Conservation (phyloP, 1,284 basidiomycete genomes). For the Pyrrhoderma noxium region DNA sequence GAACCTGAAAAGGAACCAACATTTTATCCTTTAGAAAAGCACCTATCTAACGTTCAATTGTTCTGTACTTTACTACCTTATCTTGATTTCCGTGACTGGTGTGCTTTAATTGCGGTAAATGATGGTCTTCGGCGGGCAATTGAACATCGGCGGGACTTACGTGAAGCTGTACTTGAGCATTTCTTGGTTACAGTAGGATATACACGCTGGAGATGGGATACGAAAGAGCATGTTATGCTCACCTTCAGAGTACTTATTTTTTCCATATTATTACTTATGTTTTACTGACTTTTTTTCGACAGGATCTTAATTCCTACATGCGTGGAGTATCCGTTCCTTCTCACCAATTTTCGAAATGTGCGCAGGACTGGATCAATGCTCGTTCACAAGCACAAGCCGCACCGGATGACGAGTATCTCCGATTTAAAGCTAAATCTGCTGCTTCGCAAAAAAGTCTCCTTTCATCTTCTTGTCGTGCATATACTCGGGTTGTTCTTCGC, state of each 20-base stretch:
- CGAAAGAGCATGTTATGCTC: constrained; percentile 50
- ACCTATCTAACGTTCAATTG: constrained; percentile 43
- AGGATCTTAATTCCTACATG: constrained; percentile 76
- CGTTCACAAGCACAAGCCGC: constrained; percentile 18
- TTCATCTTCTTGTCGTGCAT: constrained; percentile 56
- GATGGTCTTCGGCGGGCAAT: constrained; percentile 44
- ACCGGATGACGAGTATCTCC: constrained; percentile 34
- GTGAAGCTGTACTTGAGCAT: constrained; percentile 58
- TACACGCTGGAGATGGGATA: constrained; percentile 50
- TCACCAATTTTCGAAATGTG: constrained; percentile 58
- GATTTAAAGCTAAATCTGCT: constrained; percentile 19
- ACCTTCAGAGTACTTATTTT: constrained; percentile 45
- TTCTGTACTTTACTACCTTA: constrained; percentile 46
- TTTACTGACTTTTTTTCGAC: constrained; percentile 12
- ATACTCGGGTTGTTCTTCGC: constrained; percentile 66
- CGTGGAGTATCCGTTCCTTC: constrained; percentile 65
- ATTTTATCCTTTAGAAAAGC: constrained; percentile 44
- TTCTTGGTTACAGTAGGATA: constrained; percentile 67
- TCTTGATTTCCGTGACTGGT: constrained; percentile 63
- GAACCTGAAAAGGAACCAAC: constrained; percentile 29
- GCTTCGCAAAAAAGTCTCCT: constrained; percentile 28
- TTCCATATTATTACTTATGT: constrained; percentile 3
- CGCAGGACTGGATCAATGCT: constrained; percentile 46
- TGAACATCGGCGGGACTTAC: constrained; percentile 40
- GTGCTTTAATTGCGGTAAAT: constrained; percentile 45